Conservation (phyloP, 176 grass and related monocot species). For the Rhynchospora breviuscula region DNA sequence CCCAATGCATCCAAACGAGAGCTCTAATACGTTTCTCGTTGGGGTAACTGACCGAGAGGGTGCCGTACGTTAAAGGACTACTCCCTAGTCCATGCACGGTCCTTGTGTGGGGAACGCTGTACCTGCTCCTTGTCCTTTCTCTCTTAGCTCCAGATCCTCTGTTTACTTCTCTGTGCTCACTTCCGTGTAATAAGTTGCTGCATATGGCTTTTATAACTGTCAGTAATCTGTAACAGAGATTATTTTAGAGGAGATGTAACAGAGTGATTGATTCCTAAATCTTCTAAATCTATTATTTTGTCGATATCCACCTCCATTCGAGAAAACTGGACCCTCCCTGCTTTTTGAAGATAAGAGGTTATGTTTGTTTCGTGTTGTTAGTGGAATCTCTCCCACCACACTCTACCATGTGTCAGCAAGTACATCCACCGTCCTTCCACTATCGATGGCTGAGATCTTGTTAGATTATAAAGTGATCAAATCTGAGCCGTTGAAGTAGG, state of each 20-base stretch:
- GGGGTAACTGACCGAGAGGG: not conserved
- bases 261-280: not conserved
- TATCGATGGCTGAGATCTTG: slow-evolving; percentile 1
- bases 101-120: not conserved
- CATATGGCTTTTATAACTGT: not conserved
- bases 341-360: not conserved
- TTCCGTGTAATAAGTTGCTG: not conserved
- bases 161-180: not conserved
- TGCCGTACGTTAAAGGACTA: slow-evolving; percentile 22
- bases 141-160: not conserved
- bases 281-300: not conserved
- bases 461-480: not conserved
- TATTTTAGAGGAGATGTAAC: not conserved
- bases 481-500: not conserved
- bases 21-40: slow-evolving; percentile 4
- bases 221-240: not conserved
- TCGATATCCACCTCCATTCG: not conserved
- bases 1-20: too few species aligned
- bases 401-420: not conserved
- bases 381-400: not conserved
- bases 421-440: slow-evolving; percentile 16
- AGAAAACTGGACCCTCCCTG: not conserved
- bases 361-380: not conserved
- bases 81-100: not conserved
- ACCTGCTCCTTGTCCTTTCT: not conserved